phyloP scores from a whole-genome alignment of 495 filamentous ascomycete species.

The Penicillium steckii region DNA sequence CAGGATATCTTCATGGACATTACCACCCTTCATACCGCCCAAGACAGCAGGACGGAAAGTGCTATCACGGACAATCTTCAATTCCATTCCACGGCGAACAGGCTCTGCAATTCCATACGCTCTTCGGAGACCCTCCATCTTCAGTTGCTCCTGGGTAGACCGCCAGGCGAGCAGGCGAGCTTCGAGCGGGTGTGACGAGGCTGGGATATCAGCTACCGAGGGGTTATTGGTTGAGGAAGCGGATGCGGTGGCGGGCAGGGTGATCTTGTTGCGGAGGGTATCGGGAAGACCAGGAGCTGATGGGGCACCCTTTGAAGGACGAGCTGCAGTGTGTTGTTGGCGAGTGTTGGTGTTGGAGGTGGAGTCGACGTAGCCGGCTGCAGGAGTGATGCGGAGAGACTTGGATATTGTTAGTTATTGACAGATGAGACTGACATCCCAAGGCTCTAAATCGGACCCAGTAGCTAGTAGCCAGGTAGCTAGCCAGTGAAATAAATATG shows the following conservation, averaged over 20 bases:
- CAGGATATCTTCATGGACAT: conserved; percentile 78
- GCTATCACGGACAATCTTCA: conserved; percentile 71
- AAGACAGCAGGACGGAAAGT: conserved; percentile 50
- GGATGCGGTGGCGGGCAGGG: conserved; percentile 45
- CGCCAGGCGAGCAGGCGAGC: conserved; percentile 80
- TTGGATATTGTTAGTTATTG: conserved; percentile 41
- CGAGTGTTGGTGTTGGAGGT: conserved; percentile 57
- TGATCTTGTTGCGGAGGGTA: conserved; percentile 79
- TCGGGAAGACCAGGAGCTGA: conserved; percentile 91
- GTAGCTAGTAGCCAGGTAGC: neutral
- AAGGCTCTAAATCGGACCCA: neutral
- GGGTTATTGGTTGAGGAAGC: conserved; percentile 43
- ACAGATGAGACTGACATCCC: neutral
- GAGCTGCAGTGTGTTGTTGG: conserved; percentile 31
- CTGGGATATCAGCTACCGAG: conserved; percentile 31
- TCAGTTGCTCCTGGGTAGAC: conserved; percentile 77
- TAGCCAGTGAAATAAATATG: neutral
- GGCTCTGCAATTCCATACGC: conserved; percentile 93
- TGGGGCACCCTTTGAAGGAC: conserved; percentile 64
- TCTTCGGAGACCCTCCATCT: conserved; percentile 83
- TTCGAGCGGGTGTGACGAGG: conserved; percentile 86
- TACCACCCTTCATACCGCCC: conserved; percentile 38
- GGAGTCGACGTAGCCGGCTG: conserved; percentile 53
- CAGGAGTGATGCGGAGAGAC: conserved; percentile 87
- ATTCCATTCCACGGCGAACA: conserved; percentile 90